Evolutionary conservation across 495 filamentous ascomycete species (phyloP).

Genomic region (Rostrohypoxylon terebratum): DNA sequence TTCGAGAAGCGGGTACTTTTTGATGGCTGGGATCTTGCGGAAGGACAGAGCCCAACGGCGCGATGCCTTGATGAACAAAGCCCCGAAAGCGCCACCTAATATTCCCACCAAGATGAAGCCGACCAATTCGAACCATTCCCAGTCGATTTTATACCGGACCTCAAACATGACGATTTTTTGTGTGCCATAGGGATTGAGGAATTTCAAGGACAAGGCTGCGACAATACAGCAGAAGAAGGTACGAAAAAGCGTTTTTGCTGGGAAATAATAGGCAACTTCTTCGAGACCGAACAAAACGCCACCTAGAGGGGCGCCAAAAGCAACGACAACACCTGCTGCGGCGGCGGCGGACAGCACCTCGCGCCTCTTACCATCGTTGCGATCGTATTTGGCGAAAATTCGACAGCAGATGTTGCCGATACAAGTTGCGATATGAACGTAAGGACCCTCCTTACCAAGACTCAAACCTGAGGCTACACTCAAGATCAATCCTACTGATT

Average conservation of each 20-base stretch:
- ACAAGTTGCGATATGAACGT: conserved; percentile 96
- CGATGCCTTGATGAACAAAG: conserved; percentile 96
- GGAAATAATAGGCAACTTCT: conserved; percentile 97
- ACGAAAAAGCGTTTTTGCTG: conserved; percentile 96
- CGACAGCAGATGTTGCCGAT: conserved; percentile 96
- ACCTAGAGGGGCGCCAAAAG: conserved; percentile 92
- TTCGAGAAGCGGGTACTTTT: conserved; percentile 85
- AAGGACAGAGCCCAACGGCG: conserved; percentile 89
- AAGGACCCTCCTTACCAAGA: conserved; percentile 96
- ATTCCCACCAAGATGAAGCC: conserved; percentile 87
- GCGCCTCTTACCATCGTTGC: conserved; percentile 87
- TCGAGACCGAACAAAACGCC: conserved; percentile 95
- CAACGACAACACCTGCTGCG: conserved; percentile 92
- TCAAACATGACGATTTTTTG: conserved; percentile 97
- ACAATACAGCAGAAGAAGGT: conserved; percentile 99
- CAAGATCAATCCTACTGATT: conserved; percentile 84
- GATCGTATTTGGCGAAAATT: conserved; percentile 90
- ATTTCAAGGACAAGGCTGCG: conserved; percentile 89
- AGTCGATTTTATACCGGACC: conserved; percentile 91
- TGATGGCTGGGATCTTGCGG: conserved; percentile 82
- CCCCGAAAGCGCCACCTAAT: conserved; percentile 84
- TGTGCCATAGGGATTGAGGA: conserved; percentile 95
- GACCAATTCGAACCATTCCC: conserved; percentile 91
- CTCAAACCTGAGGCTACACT: conserved; percentile 93
- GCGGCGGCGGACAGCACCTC: conserved; percentile 94